These are phyloP conservation scores for Phanerochaete carnosa DNA, from an alignment of 768 basidiomycete species.

Conservation along the genomic window DNA sequence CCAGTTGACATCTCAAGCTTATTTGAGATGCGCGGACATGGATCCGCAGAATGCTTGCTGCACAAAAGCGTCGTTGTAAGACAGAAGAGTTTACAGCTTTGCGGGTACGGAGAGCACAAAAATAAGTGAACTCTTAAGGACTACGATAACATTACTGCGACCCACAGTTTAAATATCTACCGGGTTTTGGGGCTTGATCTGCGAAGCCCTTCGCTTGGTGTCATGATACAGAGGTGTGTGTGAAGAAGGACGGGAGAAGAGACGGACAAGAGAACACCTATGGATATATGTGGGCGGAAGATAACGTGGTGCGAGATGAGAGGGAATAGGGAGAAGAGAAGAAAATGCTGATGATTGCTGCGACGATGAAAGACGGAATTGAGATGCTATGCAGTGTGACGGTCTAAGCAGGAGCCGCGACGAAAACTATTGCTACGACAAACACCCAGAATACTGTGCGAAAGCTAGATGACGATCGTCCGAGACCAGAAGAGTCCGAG, in stretches of 20 bases:
- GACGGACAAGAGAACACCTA: conserved; percentile 15
- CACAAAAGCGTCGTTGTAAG: not conserved
- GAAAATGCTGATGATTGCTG: not conserved
- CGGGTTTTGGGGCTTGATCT: conserved; percentile 38
- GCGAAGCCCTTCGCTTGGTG: conserved; percentile 49
- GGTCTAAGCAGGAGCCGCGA: conserved; percentile 3
- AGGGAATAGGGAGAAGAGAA: conserved; percentile 1
- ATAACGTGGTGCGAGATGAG: conserved; percentile 1
- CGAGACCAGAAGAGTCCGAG: conserved; percentile 3
- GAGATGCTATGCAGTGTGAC: conserved; percentile 6
- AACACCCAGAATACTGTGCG: conserved; percentile 1
- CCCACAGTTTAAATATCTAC: conserved; percentile 24
- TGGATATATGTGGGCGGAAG: conserved; percentile 7
- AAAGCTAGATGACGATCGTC: conserved; percentile 15
- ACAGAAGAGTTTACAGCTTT: not conserved
- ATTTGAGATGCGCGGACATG: no score
- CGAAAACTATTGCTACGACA: conserved; percentile 8
- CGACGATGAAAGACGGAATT: conserved; percentile 5
- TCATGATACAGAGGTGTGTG: conserved; percentile 9
- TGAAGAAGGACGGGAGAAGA: conserved; percentile 6
- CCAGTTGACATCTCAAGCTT: no score
- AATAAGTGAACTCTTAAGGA: conserved; percentile 1
- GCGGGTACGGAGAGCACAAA: not conserved
- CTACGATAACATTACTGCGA: not conserved
- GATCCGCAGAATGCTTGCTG: no score